Percentiles rank a stretch among this genome's conserved stretches.
These are phyloP conservation scores for Ophiostoma sp. DNA, from an alignment of 2,329 filamentous ascomycete species.

Conservation along the genomic window DNA sequence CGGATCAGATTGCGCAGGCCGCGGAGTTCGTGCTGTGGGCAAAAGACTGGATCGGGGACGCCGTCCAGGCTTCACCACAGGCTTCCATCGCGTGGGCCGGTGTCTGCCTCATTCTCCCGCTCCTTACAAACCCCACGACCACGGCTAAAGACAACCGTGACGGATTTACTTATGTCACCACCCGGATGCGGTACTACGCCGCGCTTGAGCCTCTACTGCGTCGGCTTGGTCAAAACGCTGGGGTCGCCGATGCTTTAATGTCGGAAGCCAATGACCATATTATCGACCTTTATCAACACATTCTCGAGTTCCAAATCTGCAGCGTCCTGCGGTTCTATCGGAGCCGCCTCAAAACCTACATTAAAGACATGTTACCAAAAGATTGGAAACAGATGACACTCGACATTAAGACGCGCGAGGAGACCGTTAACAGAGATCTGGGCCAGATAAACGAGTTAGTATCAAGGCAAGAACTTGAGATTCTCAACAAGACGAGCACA, in stretches of 20 bases:
- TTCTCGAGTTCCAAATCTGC: conserved; percentile 41
- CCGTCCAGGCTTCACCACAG: conserved; percentile 36
- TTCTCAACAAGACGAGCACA: conserved; percentile 14
- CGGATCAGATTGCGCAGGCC: conserved; percentile 32
- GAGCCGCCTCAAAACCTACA: conserved; percentile 23
- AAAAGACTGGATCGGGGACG: conserved; percentile 34
- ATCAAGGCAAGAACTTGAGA: conserved; percentile 18
- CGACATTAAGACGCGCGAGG: not conserved
- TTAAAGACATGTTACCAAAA: conserved; percentile 28
- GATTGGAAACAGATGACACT: not conserved
- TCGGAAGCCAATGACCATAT: conserved; percentile 22
- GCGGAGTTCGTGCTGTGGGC: conserved; percentile 30
- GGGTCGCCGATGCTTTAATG: not conserved
- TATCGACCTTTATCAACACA: too few relatives aligned
- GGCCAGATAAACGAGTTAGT: conserved; percentile 14
- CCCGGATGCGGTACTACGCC: conserved; percentile 38
- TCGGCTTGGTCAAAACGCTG: conserved; percentile 22
- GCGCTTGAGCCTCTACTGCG: conserved; percentile 35
- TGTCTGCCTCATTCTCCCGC: conserved; percentile 40
- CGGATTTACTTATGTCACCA: conserved; percentile 40
- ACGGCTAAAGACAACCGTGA: conserved; percentile 36
- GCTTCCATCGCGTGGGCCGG: conserved; percentile 40
- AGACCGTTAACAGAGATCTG: conserved; percentile 7
- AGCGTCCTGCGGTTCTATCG: conserved; percentile 39
- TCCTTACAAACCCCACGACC: conserved; percentile 37